Evolutionary conservation across 2,329 filamentous ascomycete species (phyloP), one percentile per base, ranked within the genome.

Genomic region (Graphilbum fragrans): DNA sequence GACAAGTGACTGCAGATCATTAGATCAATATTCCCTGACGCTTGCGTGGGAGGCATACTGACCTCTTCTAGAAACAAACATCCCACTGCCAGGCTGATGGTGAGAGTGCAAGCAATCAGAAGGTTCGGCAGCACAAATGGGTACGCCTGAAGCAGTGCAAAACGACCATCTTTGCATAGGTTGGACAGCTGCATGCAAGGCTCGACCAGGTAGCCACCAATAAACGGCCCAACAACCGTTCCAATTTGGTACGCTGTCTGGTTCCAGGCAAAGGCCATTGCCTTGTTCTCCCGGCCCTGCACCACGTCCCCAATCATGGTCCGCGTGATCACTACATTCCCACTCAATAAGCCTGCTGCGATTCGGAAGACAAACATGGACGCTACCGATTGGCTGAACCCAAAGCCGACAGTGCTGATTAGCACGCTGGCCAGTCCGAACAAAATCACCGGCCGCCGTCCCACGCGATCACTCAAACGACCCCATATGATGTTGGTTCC

Each of bases 261-360:
- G 45, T 47, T 47, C 45, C 41, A 44, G 22, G 45, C 36, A 38
- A 47, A 47, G n/a, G 45, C 45, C 17, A 27, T 19, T 8, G 45
- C 41, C 35, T 41, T 42, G 39, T 47, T 47, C 41, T 47, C 36
- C 2, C 42, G 38, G 10, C 40, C 45, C 14, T 34, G 32, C 14
- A 44, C 36, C 39, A 47, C 42, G 34, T 47, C 45, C 8, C 45
- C 45, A 19, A 47, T 47, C 17, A 47, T 47, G 20, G 45, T 41
- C 16, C 45, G 38, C 21, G 45, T 47, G 22, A 44, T 44, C 3
- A 47, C 45, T 0, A 47, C 35, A 23, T 44, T 47, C 12, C 45
- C 45, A 25, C 45, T 47, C 27, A 44, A 31, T 21, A 47, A 19
- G 6, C 45, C 45, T 3, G 45, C 36, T 1, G 32, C 35, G 10